These are phyloP conservation scores for Rhodotorula sp. DNA, from an alignment of 1,284 basidiomycete species.

Conservation along the genomic window DNA sequence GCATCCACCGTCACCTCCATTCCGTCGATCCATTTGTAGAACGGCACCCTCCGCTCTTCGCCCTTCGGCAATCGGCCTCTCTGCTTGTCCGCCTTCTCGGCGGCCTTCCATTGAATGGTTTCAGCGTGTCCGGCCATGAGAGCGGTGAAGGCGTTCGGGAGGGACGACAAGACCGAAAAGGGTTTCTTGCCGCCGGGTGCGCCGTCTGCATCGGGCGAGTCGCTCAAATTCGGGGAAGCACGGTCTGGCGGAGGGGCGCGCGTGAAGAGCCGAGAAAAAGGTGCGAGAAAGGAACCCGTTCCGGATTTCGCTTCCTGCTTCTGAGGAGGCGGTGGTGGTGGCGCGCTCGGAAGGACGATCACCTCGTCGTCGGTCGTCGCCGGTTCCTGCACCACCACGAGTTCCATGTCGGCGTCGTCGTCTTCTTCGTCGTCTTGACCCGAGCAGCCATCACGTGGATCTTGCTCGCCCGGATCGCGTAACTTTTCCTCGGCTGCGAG, in stretches of 20 bases:
- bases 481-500: not conserved
- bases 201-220: conserved; percentile 16
- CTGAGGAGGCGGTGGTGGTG: not conserved
- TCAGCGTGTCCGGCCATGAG: conserved; percentile 80
- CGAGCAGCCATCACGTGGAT: conserved; percentile 1
- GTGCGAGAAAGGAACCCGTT: conserved; percentile 12
- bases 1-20: conserved; percentile 60
- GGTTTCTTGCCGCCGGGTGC: conserved; percentile 33
- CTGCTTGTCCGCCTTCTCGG: conserved; percentile 53
- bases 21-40: conserved; percentile 90
- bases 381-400: not conserved
- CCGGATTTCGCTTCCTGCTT: not conserved
- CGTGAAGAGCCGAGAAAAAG: conserved; percentile 21
- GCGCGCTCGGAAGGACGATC: not conserved
- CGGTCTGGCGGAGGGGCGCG: not conserved
- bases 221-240: not conserved
- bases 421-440: conserved; percentile 8
- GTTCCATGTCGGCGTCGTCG: not conserved
- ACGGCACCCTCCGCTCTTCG: conserved; percentile 72
- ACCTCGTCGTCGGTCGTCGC: conserved; percentile 5
- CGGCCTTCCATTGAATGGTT: conserved; percentile 78
- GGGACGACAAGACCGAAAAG: conserved; percentile 11
- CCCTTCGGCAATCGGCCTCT: conserved; percentile 37
- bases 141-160: conserved; percentile 64
- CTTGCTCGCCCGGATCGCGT: conserved; percentile 2